Conservation (phyloP, 129 eudicot genomes). For the Solidago caesia region DNA sequence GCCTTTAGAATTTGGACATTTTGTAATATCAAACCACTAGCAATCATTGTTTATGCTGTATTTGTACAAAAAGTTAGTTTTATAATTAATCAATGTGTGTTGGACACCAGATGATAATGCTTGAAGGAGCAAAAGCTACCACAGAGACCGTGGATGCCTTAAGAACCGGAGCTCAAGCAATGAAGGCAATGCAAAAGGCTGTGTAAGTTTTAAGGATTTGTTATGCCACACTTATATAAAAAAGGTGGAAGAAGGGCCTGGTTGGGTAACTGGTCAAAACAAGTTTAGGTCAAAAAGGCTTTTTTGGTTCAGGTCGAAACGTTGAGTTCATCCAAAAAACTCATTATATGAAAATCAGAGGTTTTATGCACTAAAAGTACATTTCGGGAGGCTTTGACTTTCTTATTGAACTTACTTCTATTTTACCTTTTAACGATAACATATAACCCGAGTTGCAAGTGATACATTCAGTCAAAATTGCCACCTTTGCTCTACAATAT, state of each 20-base stretch:
- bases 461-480: neutral
- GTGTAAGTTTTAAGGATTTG: slow-evolving; percentile 27
- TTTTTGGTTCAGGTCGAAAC: too few relatives aligned
- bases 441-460: too few relatives aligned
- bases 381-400: too few relatives aligned
- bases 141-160: slow-evolving; percentile 64
- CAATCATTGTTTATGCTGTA: neutral
- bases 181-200: slow-evolving; percentile 62
- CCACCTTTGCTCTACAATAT: neutral
- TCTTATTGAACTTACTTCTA: too few relatives aligned
- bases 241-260: neutral
- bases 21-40: neutral
- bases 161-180: slow-evolving; percentile 62
- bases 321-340: too few relatives aligned
- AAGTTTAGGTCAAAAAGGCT: neutral
- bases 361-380: neutral
- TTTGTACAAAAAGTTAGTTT: neutral
- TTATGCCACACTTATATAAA: neutral
- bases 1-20: neutral
- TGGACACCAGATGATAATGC: slow-evolving; percentile 48
- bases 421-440: too few relatives aligned
- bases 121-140: slow-evolving; percentile 69
- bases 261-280: neutral
- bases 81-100: neutral
- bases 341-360: neutral